These are phyloP conservation scores for Globisporangium ultimum DNA, from an alignment of 352 stramenopile species.

Conservation along the genomic window DNA sequence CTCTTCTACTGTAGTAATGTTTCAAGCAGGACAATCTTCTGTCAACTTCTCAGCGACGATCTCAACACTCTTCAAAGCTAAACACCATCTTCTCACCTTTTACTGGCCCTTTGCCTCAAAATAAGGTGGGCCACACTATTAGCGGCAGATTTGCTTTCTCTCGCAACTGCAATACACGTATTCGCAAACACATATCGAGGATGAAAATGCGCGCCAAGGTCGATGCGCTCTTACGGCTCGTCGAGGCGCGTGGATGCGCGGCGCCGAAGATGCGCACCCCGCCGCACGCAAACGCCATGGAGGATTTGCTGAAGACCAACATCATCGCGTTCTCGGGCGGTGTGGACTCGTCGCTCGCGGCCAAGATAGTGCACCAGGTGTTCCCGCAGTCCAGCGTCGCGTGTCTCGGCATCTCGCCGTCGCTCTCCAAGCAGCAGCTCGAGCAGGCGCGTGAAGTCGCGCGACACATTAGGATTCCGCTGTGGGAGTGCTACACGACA, in stretches of 20 bases:
- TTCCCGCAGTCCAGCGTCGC: slow-evolving; percentile 81
- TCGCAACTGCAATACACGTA: too few relatives aligned
- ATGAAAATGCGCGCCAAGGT: slow-evolving; percentile 15
- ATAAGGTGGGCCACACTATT: too few relatives aligned
- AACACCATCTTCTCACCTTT: too few relatives aligned
- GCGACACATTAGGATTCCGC: slow-evolving; percentile 79
- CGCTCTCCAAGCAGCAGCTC: slow-evolving; percentile 87
- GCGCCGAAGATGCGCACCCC: neutral
- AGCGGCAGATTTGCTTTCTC: too few relatives aligned
- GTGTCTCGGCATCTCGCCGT: slow-evolving; percentile 91
- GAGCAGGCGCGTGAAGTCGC: slow-evolving; percentile 86
- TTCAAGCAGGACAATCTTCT: too few relatives aligned
- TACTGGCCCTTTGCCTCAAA: too few relatives aligned
- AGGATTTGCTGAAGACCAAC: slow-evolving; percentile 35
- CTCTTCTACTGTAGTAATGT: too few relatives aligned
- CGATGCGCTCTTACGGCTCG: slow-evolving; percentile 31
- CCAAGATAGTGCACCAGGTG: slow-evolving; percentile 84
- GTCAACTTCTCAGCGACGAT: too few relatives aligned
- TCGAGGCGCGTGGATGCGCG: slow-evolving; percentile 28
- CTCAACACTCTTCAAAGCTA: too few relatives aligned
- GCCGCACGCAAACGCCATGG: too few relatives aligned
- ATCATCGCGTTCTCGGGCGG: slow-evolving; percentile 93
- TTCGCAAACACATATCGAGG: too few relatives aligned
- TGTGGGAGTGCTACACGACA: slow-evolving; percentile 85
- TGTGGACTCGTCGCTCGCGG: slow-evolving; percentile 94